Percentiles rank a stretch among this genome's conserved stretches.
phyloP scores from a whole-genome alignment of 2,329 filamentous ascomycete genomes.

The Xylaria sp. region DNA sequence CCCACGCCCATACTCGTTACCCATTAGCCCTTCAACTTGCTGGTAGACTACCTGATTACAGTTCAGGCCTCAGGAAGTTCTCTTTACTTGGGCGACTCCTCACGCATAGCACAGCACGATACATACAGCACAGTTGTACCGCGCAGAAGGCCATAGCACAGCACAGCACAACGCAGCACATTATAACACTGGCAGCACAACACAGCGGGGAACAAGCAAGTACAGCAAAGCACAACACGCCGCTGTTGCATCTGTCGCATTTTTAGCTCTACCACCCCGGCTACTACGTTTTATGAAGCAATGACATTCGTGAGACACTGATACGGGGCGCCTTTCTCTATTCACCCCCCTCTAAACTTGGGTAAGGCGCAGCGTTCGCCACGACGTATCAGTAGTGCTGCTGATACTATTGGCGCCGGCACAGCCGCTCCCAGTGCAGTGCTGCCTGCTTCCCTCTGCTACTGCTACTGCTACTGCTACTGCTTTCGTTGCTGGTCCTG shows the following conservation, averaged over 20 bases:
- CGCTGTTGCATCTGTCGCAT: conserved; percentile 39
- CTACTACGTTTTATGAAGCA: conserved; percentile 42
- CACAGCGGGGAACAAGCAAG: conserved; percentile 15
- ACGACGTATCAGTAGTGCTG: conserved; percentile 34
- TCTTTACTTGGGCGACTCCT: conserved; percentile 30
- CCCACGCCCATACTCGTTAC: conserved; percentile 25
- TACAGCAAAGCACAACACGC: conserved; percentile 34
- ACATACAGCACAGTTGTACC: neutral
- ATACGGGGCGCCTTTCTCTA: conserved; percentile 43
- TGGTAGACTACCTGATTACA: conserved; percentile 31
- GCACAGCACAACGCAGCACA: conserved; percentile 13
- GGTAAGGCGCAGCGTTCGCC: conserved; percentile 48
- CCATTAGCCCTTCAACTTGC: conserved; percentile 23
- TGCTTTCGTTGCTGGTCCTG: conserved; percentile 19
- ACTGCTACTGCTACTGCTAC: conserved; percentile 16
- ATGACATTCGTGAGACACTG: conserved; percentile 50
- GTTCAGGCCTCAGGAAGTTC: conserved; percentile 38
- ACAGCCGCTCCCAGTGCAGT: conserved; percentile 6
- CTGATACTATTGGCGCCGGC: conserved; percentile 17
- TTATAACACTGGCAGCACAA: conserved; percentile 31
- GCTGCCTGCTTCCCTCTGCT: conserved; percentile 15
- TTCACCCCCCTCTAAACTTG: conserved; percentile 47
- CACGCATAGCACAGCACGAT: conserved; percentile 29
- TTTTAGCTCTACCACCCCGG: conserved; percentile 44
- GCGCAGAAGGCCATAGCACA: conserved; percentile 11